Percentiles rank a stretch among this genome's conserved stretches.
These are phyloP conservation scores for Phaeophleospora eucalypticola DNA, from an alignment of 2,329 filamentous ascomycete genomes.

Conservation along the genomic window DNA sequence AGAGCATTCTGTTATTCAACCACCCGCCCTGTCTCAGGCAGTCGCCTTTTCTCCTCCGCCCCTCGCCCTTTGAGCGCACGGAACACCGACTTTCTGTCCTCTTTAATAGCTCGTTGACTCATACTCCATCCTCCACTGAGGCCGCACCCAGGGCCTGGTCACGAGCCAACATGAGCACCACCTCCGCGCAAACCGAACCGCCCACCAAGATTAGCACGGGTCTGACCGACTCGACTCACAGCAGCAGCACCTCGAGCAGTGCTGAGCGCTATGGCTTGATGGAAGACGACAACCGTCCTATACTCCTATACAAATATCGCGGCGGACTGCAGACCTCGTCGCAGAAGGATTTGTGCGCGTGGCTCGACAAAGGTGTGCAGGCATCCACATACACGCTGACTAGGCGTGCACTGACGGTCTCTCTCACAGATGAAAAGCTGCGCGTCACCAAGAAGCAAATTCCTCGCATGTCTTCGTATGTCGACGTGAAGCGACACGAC, in stretches of 20 bases:
- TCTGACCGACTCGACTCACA: slow-evolving; percentile 42
- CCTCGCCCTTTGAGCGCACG: slow-evolving; percentile 12
- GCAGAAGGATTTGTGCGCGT: slow-evolving; percentile 42
- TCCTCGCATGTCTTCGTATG: slow-evolving; percentile 42
- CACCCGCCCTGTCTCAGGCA: slow-evolving; percentile 20
- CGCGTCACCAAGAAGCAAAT: slow-evolving; percentile 47
- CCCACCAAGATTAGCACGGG: slow-evolving; percentile 34
- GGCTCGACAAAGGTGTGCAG: slow-evolving; percentile 34
- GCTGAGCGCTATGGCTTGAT: slow-evolving; percentile 41
- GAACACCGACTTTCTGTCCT: slow-evolving; percentile 4
- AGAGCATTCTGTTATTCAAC: slow-evolving; percentile 1
- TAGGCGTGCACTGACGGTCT: slow-evolving; percentile 3
- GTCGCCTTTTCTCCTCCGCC: slow-evolving; percentile 10
- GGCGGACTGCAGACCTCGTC: slow-evolving; percentile 41
- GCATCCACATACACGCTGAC: neutral
- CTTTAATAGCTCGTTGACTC: slow-evolving; percentile 14
- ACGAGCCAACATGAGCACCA: slow-evolving; percentile 19
- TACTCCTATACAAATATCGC: slow-evolving; percentile 46
- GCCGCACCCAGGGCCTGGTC: slow-evolving; percentile 10
- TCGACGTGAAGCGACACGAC: slow-evolving; percentile 46
- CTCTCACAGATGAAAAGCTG: slow-evolving; percentile 38
- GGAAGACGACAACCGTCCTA: slow-evolving; percentile 39
- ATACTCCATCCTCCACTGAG: slow-evolving; percentile 4
- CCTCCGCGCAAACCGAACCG: slow-evolving; percentile 14
- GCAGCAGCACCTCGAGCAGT: slow-evolving; percentile 37